These are phyloP conservation scores for Venturia pyrina DNA, from an alignment of 2,329 filamentous ascomycete genomes.

Conservation along the genomic window DNA sequence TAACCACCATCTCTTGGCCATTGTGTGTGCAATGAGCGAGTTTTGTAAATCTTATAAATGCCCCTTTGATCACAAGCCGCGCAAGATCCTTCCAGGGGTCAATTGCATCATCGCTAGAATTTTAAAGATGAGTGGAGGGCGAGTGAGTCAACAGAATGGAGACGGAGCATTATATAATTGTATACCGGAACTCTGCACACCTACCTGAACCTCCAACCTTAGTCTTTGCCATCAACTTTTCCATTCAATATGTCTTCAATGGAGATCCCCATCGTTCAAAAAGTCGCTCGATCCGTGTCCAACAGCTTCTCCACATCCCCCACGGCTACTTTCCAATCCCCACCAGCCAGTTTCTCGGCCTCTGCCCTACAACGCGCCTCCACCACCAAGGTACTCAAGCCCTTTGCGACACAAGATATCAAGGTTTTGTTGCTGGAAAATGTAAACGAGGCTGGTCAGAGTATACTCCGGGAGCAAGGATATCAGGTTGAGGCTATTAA, in stretches of 20 bases:
- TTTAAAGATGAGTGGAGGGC: background rate
- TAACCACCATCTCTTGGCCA: too few species aligned
- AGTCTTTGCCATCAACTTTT: background rate
- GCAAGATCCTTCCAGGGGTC: background rate
- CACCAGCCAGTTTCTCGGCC: slow-evolving; percentile 49
- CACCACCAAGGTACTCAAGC: slow-evolving; percentile 71
- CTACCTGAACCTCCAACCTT: too few species aligned
- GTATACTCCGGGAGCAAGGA: slow-evolving; percentile 74
- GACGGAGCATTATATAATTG: too few species aligned
- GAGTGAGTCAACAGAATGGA: background rate
- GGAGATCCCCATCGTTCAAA: slow-evolving; percentile 13
- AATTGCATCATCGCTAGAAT: background rate
- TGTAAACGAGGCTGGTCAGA: slow-evolving; percentile 80
- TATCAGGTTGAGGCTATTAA: slow-evolving; percentile 95
- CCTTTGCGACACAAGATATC: slow-evolving; percentile 90
- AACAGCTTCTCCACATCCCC: slow-evolving; percentile 61
- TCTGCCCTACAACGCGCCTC: slow-evolving; percentile 25
- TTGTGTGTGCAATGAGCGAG: background rate
- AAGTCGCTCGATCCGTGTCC: slow-evolving; percentile 22
- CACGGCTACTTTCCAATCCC: slow-evolving; percentile 63
- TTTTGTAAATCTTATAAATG: background rate
- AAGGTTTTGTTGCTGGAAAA: slow-evolving; percentile 95
- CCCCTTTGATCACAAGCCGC: background rate
- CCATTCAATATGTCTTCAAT: slow-evolving; percentile 5
- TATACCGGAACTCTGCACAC: background rate